These are phyloP conservation scores for Alternaria brassicae DNA, from an alignment of 2,329 filamentous ascomycete species.

Conservation along the genomic window DNA sequence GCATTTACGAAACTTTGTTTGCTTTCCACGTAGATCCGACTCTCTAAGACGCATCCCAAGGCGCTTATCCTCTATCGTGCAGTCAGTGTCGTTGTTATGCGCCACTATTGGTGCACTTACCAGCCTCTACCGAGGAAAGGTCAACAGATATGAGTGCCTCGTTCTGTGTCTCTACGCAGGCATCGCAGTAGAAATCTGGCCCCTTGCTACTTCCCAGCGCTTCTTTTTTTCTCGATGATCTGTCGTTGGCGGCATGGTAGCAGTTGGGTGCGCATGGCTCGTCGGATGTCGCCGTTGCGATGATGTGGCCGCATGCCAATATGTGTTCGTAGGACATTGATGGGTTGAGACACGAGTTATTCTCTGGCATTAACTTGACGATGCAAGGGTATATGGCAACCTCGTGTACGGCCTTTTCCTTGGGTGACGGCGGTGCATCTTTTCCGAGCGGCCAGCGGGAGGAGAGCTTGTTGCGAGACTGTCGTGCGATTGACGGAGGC, in stretches of 20 bases:
- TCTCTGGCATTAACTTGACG: background rate
- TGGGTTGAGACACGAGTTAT: conserved; percentile 5
- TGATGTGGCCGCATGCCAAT: conserved; percentile 14
- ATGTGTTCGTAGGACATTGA: conserved; percentile 16
- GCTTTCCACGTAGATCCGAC: conserved; percentile 6
- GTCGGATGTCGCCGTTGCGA: conserved; percentile 1
- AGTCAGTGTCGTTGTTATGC: background rate
- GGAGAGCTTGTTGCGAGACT: background rate
- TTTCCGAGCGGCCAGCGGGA: background rate
- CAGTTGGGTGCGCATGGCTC: conserved; percentile 23
- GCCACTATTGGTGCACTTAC: background rate
- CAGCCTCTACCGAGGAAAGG: background rate
- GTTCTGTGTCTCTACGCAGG: conserved; percentile 10
- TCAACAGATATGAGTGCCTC: background rate
- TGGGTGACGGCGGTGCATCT: background rate
- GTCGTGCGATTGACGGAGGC: background rate
- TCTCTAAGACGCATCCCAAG: background rate
- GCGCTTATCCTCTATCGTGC: background rate
- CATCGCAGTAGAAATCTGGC: conserved; percentile 19
- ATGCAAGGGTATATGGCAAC: conserved; percentile 12
- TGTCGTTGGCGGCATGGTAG: background rate
- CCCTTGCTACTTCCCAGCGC: background rate
- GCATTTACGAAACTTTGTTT: conserved; percentile 14
- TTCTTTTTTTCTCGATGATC: background rate
- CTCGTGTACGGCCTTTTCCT: conserved; percentile 10